phyloP scores from a whole-genome alignment of 768 basidiomycete species.

The Boletus rubescentipes region DNA sequence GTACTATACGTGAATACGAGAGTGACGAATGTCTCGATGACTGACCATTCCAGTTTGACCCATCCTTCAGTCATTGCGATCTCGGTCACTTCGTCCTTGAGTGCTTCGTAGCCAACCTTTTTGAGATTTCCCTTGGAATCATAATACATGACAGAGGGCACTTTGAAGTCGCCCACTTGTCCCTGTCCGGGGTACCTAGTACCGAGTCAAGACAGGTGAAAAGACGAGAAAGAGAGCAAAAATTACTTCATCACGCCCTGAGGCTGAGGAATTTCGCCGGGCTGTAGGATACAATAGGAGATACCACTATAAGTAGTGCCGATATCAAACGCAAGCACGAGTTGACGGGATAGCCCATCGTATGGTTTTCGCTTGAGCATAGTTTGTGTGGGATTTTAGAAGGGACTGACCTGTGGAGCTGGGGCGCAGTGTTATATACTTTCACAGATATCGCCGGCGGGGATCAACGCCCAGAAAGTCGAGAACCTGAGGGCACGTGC shows the following conservation, averaged over 20 bases:
- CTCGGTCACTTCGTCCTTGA: slow-evolving; percentile 35
- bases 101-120: slow-evolving; percentile 43
- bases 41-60: slow-evolving; percentile 44
- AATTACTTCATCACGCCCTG: slow-evolving; percentile 18
- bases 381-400: not conserved
- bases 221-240: too few species aligned
- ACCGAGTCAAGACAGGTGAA: not conserved
- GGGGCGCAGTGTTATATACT: slow-evolving; percentile 6
- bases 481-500: not conserved
- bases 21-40: not conserved
- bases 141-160: slow-evolving; percentile 48
- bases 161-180: slow-evolving; percentile 40
- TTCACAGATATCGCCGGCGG: not conserved
- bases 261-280: slow-evolving; percentile 26
- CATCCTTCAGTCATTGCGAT: slow-evolving; percentile 39
- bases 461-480: not conserved
- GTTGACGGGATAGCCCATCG: slow-evolving; percentile 30
- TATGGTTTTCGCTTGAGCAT: slow-evolving; percentile 35
- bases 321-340: slow-evolving; percentile 39
- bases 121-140: slow-evolving; percentile 36
- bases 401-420: not conserved
- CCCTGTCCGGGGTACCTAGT: slow-evolving; percentile 39
- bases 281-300: slow-evolving; percentile 38
- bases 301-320: slow-evolving; percentile 39
- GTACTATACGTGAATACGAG: not conserved